A percentile compares a stretch with the other conserved stretches of the same genome.
Evolutionary conservation across 345 rosid species (phyloP).

Genomic region (Euphorbia lathyris): DNA sequence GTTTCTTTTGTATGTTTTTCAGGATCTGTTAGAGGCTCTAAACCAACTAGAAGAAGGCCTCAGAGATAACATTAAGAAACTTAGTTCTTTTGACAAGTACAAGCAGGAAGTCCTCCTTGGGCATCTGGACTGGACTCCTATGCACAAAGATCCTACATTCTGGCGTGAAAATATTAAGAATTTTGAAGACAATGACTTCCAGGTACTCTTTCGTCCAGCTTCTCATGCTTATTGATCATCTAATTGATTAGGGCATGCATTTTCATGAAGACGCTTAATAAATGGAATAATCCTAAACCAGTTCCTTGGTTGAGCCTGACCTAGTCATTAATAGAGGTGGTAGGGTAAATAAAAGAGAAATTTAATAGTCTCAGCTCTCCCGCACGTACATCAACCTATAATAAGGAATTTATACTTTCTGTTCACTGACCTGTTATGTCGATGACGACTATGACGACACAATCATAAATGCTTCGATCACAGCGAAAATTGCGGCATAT

Average conservation of each 20-base stretch:
- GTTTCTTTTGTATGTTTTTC: slow-evolving; percentile 16
- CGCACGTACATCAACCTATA: neutral
- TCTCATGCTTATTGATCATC: neutral
- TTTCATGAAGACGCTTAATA: neutral
- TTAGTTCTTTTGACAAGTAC: slow-evolving; percentile 93
- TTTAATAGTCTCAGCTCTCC: neutral
- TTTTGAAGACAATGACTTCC: slow-evolving; percentile 96
- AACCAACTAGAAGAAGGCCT: slow-evolving; percentile 83
- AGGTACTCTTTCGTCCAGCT: slow-evolving; percentile 41
- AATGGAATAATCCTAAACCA: neutral
- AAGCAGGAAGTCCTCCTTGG: slow-evolving; percentile 97
- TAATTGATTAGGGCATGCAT: neutral
- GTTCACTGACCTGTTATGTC: neutral
- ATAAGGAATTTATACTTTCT: neutral
- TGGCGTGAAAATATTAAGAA: slow-evolving; percentile 85
- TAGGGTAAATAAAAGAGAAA: neutral
- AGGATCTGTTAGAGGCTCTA: slow-evolving; percentile 88
- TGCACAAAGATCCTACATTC: slow-evolving; percentile 89
- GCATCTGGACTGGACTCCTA: slow-evolving; percentile 96
- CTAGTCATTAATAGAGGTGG: neutral
- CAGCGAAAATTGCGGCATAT: neutral
- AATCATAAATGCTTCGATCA: neutral
- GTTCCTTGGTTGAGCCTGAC: neutral
- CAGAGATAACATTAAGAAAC: slow-evolving; percentile 69
- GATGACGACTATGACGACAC: neutral